Conservation (phyloP, 768 basidiomycete species). For the Podaxis sp. region DNA sequence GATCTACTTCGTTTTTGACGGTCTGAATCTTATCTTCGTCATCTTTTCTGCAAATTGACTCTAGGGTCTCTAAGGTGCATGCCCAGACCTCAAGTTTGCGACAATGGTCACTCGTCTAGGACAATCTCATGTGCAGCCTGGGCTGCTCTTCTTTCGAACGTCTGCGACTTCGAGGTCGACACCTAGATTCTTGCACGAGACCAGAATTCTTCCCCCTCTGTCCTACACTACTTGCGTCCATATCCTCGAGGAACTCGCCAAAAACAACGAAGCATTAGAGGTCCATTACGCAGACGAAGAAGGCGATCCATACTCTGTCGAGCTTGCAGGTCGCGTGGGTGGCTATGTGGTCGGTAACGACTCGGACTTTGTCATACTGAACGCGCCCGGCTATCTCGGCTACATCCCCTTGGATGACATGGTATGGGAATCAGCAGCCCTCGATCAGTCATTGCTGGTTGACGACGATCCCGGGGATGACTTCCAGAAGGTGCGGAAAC, state of each 20-base stretch:
- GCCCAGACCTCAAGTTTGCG: slow-evolving; percentile 69
- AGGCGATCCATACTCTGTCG: slow-evolving; percentile 82
- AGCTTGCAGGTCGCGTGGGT: slow-evolving; percentile 68
- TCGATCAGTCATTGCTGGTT: slow-evolving; percentile 26
- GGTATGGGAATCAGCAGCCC: slow-evolving; percentile 51
- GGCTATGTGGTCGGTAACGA: slow-evolving; percentile 79
- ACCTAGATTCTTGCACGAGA: slow-evolving; percentile 68
- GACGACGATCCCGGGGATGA: slow-evolving; percentile 38
- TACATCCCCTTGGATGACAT: slow-evolving; percentile 78
- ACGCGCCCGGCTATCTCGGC: slow-evolving; percentile 72
- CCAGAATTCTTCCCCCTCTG: slow-evolving; percentile 73
- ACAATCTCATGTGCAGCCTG: slow-evolving; percentile 57
- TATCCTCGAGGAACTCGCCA: slow-evolving; percentile 42
- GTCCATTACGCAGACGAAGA: slow-evolving; percentile 80
- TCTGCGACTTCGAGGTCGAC: slow-evolving; percentile 61
- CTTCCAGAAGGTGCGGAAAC: slow-evolving; percentile 57
- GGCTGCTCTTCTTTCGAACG: slow-evolving; percentile 79
- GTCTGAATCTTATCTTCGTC: slow-evolving; percentile 36
- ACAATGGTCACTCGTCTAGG: slow-evolving; percentile 60
- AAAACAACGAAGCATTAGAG: slow-evolving; percentile 35
- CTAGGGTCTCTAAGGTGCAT: slow-evolving; percentile 48
- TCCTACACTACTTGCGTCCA: slow-evolving; percentile 55
- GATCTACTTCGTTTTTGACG: slow-evolving; percentile 81
- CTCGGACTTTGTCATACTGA: slow-evolving; percentile 81
- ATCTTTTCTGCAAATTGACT: slow-evolving; percentile 15